These are phyloP conservation scores for Benincasa hispida DNA, from an alignment of 306 rosid genomes.

Conservation along the genomic window DNA sequence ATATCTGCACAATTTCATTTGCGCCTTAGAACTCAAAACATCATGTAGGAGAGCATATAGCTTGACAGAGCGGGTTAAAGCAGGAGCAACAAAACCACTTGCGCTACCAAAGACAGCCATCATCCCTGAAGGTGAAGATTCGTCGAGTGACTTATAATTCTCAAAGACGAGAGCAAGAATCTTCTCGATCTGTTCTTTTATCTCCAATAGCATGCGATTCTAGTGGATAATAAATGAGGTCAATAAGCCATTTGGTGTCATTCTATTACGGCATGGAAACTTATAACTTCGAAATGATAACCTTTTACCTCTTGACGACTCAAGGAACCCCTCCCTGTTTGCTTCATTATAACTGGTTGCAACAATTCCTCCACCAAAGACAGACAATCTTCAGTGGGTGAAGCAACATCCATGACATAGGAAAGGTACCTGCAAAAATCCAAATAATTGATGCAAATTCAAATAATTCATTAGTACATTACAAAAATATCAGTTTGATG, in stretches of 20 bases:
- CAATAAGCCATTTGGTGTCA: background rate
- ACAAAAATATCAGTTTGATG: background rate
- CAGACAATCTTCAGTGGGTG: slow-evolving; percentile 94
- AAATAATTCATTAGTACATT: background rate
- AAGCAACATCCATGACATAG: slow-evolving; percentile 91
- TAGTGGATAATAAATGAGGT: slow-evolving; percentile 12
- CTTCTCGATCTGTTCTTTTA: slow-evolving; percentile 79
- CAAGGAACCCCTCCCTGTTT: slow-evolving; percentile 51
- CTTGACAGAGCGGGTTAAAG: slow-evolving; percentile 73
- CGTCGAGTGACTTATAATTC: slow-evolving; percentile 92
- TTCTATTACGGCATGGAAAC: background rate
- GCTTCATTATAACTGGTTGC: slow-evolving; percentile 68
- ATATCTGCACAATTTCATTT: slow-evolving; percentile 67
- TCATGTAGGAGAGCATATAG: slow-evolving; percentile 82
- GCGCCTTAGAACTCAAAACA: slow-evolving; percentile 78
- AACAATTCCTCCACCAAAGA: slow-evolving; percentile 52
- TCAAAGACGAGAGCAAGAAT: slow-evolving; percentile 61
- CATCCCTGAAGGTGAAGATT: slow-evolving; percentile 63
- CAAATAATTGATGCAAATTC: background rate
- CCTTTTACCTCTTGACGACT: slow-evolving; percentile 88
- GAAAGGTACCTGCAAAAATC: slow-evolving; percentile 50
- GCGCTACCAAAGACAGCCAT: slow-evolving; percentile 60
- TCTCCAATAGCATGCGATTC: slow-evolving; percentile 91
- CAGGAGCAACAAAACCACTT: slow-evolving; percentile 62
- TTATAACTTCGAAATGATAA: background rate